Evolutionary conservation across 371 early-diverging fungal species (phyloP).

Genomic region (Haplosporangium sp.): DNA sequence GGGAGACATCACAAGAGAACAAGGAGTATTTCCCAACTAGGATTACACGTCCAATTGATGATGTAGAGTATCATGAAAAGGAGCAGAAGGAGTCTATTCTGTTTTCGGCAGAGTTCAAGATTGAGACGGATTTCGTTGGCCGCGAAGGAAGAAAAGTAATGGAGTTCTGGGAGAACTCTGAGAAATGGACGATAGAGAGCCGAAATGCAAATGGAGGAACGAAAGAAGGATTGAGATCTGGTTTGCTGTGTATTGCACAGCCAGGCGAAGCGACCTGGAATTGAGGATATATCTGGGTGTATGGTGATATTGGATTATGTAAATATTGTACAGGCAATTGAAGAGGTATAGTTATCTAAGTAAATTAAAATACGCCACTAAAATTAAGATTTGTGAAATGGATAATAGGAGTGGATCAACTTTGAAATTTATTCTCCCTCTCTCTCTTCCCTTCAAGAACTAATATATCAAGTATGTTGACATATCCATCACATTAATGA

Average conservation of each 20-base stretch:
- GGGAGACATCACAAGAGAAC: slow-evolving; percentile 5
- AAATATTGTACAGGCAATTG: no score
- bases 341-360: no score
- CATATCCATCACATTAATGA: background rate
- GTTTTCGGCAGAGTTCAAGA: slow-evolving; percentile 4
- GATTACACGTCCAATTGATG: slow-evolving; percentile 31
- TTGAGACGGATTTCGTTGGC: slow-evolving; percentile 7
- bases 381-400: background rate
- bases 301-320: no score
- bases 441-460: slow-evolving; percentile 24
- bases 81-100: slow-evolving; percentile 16
- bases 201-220: slow-evolving; percentile 4
- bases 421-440: slow-evolving; percentile 4
- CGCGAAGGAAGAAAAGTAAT: slow-evolving; percentile 17
- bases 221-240: slow-evolving; percentile 15
- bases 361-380: background rate
- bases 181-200: slow-evolving; percentile 19
- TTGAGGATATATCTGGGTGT: background rate
- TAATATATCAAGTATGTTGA: slow-evolving; percentile 36
- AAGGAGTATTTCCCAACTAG: slow-evolving; percentile 1
- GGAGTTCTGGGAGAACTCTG: slow-evolving; percentile 24
- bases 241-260: slow-evolving; percentile 20
- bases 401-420: no score
- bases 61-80: slow-evolving; percentile 22
- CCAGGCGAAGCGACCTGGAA: slow-evolving; percentile 7